Conservation (phyloP, 2,329 filamentous ascomycete genomes). For the Rhexocercosporidium sp. region DNA sequence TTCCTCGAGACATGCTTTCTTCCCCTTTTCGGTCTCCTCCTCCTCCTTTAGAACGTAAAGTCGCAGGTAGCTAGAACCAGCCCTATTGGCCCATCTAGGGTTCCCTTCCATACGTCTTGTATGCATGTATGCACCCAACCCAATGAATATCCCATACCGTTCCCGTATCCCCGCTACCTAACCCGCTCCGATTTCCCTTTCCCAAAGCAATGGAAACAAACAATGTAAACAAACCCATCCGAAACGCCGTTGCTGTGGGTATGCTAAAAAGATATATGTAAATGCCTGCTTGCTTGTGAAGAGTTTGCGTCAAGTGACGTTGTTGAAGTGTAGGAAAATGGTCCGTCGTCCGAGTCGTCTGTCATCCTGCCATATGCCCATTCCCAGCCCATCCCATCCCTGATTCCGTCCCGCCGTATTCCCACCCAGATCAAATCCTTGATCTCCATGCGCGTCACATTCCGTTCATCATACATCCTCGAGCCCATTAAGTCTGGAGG, state of each 20-base stretch:
- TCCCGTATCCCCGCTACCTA: conserved; percentile 6
- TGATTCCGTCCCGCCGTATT: not conserved
- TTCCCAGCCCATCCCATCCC: conserved; percentile 6
- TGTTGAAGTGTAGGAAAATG: conserved; percentile 9
- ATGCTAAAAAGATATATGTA: conserved; percentile 26
- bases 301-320: not conserved
- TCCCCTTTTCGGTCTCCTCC: conserved; percentile 4
- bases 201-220: conserved; percentile 1
- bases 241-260: conserved; percentile 37
- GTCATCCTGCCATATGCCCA: conserved; percentile 16
- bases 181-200: conserved; percentile 1
- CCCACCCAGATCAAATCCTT: conserved; percentile 12
- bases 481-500: conserved; percentile 21
- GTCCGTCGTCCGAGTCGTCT: conserved; percentile 1
- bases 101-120: conserved; percentile 10
- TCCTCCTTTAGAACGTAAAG: conserved; percentile 18
- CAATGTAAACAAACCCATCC: conserved; percentile 21
- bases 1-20: conserved; percentile 24
- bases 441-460: conserved; percentile 4
- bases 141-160: conserved; percentile 17
- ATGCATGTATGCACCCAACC: conserved; percentile 7
- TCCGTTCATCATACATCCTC: conserved; percentile 14
- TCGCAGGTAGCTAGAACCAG: conserved; percentile 23
- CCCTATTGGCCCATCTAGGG: conserved; percentile 29
- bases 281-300: conserved; percentile 15